Evolutionary conservation across 345 rosid genomes (phyloP).

Genomic region (Brassica carinata): DNA sequence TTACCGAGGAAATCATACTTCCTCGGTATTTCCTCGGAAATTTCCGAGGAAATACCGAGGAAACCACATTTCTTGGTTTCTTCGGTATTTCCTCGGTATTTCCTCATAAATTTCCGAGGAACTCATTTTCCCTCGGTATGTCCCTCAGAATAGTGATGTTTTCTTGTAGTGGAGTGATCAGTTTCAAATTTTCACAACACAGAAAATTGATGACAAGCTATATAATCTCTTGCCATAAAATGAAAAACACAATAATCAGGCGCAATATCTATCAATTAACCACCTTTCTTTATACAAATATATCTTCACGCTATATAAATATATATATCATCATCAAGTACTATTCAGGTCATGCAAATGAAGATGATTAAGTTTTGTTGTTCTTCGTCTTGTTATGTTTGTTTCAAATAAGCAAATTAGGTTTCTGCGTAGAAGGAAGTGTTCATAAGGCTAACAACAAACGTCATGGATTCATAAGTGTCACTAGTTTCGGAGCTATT

Average conservation of each 20-base stretch:
- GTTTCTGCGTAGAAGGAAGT: slow-evolving; percentile 3
- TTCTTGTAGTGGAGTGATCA: too few species aligned
- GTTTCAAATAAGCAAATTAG: slow-evolving; percentile 17
- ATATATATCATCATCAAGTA: not conserved
- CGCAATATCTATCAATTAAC: slow-evolving; percentile 28
- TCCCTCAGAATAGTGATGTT: too few species aligned
- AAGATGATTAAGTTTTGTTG: slow-evolving; percentile 23
- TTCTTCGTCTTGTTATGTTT: slow-evolving; percentile 35
- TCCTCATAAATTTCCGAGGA: too few species aligned
- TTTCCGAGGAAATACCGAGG: too few species aligned
- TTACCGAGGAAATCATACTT: too few species aligned
- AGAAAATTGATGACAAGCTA: not conserved
- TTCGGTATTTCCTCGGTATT: too few species aligned
- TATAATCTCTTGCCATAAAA: not conserved
- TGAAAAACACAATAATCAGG: not conserved
- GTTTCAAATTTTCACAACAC: not conserved
- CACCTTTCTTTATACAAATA: slow-evolving; percentile 22
- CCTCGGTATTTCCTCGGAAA: too few species aligned
- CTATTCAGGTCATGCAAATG: slow-evolving; percentile 1
- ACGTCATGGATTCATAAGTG: slow-evolving; percentile 28
- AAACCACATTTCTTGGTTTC: too few species aligned
- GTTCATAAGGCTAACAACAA: not conserved
- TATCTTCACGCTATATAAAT: not conserved
- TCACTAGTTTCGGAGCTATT: slow-evolving; percentile 51
- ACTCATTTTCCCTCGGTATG: too few species aligned